phyloP scores from a whole-genome alignment of 1,284 basidiomycete species.

The Ganoderma leucocontextum region DNA sequence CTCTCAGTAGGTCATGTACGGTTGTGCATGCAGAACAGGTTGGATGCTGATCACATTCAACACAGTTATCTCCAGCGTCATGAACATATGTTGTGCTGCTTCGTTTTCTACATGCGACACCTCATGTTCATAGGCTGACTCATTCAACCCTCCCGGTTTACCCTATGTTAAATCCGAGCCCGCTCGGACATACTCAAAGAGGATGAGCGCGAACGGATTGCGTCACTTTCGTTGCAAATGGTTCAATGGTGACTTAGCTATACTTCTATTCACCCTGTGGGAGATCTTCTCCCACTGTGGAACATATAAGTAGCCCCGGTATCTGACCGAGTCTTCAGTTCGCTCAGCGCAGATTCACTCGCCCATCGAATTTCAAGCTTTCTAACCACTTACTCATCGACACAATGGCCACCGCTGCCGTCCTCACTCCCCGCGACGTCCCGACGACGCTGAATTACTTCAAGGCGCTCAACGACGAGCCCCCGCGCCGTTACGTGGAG shows the following conservation, averaged over 20 bases:
- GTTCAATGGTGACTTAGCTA: background rate
- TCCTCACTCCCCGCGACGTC: constrained; percentile 42
- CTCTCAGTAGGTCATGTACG: background rate
- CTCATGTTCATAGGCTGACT: background rate
- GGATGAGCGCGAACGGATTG: background rate
- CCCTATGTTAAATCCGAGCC: constrained; percentile 6
- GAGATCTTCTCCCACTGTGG: background rate
- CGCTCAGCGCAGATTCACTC: background rate
- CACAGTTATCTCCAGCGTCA: background rate
- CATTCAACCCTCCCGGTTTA: background rate
- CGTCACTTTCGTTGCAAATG: background rate
- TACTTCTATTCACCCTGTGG: background rate
- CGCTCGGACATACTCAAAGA: constrained; percentile 1
- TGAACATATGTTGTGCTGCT: background rate
- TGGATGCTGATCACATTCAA: background rate
- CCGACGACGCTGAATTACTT: constrained; percentile 45
- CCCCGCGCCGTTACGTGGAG: constrained; percentile 40
- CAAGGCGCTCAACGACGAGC: constrained; percentile 36
- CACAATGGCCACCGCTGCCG: constrained; percentile 41
- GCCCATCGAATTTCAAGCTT: background rate
- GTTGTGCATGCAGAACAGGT: background rate
- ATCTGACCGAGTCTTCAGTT: background rate
- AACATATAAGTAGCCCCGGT: background rate
- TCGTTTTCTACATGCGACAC: background rate
- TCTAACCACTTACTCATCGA: background rate